These are phyloP conservation scores for Mycena alexandri DNA, from an alignment of 768 basidiomycete genomes.

Conservation along the genomic window DNA sequence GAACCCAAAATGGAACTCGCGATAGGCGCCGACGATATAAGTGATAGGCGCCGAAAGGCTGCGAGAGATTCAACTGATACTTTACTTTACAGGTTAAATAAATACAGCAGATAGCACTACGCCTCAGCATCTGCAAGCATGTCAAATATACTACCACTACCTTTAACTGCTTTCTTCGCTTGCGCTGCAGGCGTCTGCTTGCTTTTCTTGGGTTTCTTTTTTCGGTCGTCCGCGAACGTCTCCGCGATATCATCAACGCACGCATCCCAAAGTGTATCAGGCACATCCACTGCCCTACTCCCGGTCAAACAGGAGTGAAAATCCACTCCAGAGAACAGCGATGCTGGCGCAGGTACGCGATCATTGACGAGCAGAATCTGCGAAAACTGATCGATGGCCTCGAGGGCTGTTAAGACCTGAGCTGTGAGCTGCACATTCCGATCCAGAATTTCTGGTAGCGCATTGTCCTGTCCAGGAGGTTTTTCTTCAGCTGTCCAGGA, in stretches of 20 bases:
- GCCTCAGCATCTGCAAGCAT: constrained; percentile 38
- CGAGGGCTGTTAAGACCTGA: constrained; percentile 70
- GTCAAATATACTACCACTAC: constrained; percentile 29
- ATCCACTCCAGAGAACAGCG: constrained; percentile 67
- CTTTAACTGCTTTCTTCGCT: constrained; percentile 39
- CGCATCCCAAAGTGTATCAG: constrained; percentile 60
- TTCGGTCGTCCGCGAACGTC: constrained; percentile 61
- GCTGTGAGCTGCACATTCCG: constrained; percentile 78
- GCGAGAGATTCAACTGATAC: background rate
- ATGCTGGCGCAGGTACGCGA: constrained; percentile 58
- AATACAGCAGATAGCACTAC: constrained; percentile 10
- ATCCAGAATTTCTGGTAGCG: constrained; percentile 59
- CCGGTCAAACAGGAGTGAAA: constrained; percentile 69
- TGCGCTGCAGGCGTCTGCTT: constrained; percentile 35
- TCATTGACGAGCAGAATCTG: constrained; percentile 71
- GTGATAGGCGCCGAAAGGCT: background rate
- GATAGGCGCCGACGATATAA: constrained; percentile 2
- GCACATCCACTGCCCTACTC: constrained; percentile 41
- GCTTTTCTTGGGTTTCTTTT: constrained; percentile 58
- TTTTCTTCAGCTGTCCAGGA: constrained; percentile 38
- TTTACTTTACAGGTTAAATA: constrained; percentile 3
- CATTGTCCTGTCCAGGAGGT: constrained; percentile 29
- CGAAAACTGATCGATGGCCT: constrained; percentile 70
- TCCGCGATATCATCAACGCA: constrained; percentile 60
- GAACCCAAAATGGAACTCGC: constrained; percentile 6